phyloP scores from a whole-genome alignment of 2,329 filamentous ascomycete genomes.

The Colletotrichum higginsianum region DNA sequence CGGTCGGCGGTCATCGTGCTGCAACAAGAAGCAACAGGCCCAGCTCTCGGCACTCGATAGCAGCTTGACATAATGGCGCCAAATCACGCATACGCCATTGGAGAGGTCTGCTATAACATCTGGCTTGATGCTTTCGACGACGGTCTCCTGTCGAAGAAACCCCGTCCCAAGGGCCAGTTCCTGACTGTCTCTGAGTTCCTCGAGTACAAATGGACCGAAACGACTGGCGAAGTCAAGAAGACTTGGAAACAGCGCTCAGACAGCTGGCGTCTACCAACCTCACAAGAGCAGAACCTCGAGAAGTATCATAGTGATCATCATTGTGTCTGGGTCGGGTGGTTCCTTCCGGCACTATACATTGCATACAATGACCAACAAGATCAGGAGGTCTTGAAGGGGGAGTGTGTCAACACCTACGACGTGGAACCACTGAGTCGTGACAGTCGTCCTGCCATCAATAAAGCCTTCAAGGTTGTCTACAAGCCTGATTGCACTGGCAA shows the following conservation, averaged over 20 bases:
- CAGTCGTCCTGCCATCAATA: not conserved
- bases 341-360: not conserved
- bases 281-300: not conserved
- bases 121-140: not conserved
- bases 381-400: no score
- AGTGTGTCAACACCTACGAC: not conserved
- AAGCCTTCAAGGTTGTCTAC: constrained; percentile 23
- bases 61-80: not conserved
- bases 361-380: not conserved
- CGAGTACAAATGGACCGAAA: not conserved
- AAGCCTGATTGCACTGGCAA: not conserved
- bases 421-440: not conserved
- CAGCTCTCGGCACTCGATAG: not conserved
- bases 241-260: not conserved
- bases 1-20: no score
- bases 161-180: not conserved
- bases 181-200: not conserved
- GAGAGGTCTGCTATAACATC: not conserved
- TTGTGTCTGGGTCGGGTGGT: constrained; percentile 2
- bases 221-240: not conserved
- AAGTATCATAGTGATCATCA: not conserved
- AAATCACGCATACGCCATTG: not conserved
- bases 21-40: no score
- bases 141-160: not conserved
- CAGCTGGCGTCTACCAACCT: not conserved